Conservation (phyloP, 148 eudicot species). For the Heliamphora exappendiculata region DNA sequence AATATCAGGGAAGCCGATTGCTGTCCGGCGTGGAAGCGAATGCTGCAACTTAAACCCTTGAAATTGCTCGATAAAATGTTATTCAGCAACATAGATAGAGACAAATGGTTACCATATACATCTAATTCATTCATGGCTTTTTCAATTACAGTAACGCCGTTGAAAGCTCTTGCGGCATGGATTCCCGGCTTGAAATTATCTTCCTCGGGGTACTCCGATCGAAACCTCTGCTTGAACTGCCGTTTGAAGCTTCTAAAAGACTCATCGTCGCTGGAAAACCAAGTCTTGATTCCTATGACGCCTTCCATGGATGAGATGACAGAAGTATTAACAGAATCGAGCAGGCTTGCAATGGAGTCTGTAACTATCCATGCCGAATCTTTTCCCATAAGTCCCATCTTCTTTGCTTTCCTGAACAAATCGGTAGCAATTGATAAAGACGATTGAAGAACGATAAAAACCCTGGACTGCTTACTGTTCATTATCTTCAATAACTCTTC, state of each 20-base stretch:
- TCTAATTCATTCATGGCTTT: neutral
- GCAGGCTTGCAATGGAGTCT: constrained; percentile 1
- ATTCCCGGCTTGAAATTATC: neutral
- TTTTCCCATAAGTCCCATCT: constrained; percentile 7
- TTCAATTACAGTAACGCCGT: neutral
- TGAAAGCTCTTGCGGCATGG: neutral
- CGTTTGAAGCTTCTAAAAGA: neutral
- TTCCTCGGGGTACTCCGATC: neutral
- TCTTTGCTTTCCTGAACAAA: constrained; percentile 24
- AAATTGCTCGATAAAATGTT: neutral
- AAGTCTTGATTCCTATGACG: neutral
- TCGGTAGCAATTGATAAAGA: constrained; percentile 10
- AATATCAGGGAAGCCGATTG: neutral
- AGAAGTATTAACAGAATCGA: constrained; percentile 12
- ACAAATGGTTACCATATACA: neutral
- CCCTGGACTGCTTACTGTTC: constrained; percentile 6
- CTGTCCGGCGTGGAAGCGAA: neutral
- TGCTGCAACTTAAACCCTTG: constrained; percentile 1
- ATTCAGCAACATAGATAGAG: neutral
- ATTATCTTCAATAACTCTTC: neutral
- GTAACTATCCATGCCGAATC: constrained; percentile 25
- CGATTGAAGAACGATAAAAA: constrained; percentile 22
- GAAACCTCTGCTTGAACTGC: neutral
- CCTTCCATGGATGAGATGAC: constrained; percentile 9
- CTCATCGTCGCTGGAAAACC: neutral